Evolutionary conservation across 371 early-diverging fungal species (phyloP).

Genomic region (Syncephalastrum sp.): DNA sequence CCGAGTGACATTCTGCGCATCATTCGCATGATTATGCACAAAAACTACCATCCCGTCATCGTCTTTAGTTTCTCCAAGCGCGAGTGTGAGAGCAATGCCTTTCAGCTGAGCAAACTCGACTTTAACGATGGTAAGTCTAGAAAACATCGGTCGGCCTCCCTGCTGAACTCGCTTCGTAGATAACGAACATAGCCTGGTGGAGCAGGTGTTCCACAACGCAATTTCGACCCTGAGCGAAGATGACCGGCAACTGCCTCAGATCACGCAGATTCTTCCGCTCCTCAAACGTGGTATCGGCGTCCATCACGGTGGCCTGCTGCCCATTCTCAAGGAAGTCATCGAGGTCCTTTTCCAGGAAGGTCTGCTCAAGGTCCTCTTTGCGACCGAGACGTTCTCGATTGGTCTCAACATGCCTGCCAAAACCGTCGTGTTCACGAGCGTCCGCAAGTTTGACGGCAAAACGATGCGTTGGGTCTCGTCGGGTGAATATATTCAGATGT

Average conservation of each 20-base stretch:
- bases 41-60: constrained; percentile 98
- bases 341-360: constrained; percentile 99
- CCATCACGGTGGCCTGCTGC: constrained; percentile 99
- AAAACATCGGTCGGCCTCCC: background rate
- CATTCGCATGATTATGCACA: constrained; percentile 91
- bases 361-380: constrained; percentile 98
- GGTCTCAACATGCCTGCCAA: constrained; percentile 99
- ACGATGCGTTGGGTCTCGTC: constrained; percentile 78
- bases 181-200: constrained; percentile 89
- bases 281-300: constrained; percentile 98
- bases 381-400: constrained; percentile 99
- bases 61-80: constrained; percentile 98
- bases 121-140: constrained; percentile 75
- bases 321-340: constrained; percentile 99
- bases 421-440: constrained; percentile 98
- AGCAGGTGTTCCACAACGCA: constrained; percentile 92
- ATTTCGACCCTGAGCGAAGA: constrained; percentile 89
- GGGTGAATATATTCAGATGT: constrained; percentile 99
- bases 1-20: constrained; percentile 91
- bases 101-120: constrained; percentile 90
- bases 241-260: constrained; percentile 94
- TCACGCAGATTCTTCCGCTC: constrained; percentile 93
- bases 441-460: constrained; percentile 98
- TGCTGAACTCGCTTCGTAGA: constrained; percentile 26
- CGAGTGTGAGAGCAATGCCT: constrained; percentile 95